A percentile compares a stretch with the other conserved stretches of the same genome.
phyloP scores from a whole-genome alignment of 441 rosid species.

The Hura crepitans region DNA sequence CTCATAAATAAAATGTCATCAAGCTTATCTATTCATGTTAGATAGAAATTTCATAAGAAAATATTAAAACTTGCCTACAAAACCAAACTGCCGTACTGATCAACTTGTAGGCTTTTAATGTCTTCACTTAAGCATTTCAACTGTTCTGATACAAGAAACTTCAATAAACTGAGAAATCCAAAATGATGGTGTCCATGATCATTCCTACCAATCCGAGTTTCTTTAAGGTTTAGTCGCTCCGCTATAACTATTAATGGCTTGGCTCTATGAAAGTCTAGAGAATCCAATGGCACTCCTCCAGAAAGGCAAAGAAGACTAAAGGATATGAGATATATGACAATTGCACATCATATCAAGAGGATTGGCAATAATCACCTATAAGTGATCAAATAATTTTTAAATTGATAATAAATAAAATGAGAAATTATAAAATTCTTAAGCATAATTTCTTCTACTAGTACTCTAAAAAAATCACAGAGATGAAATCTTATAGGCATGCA shows the following conservation, averaged over 20 bases:
- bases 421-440: background rate
- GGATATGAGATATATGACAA: conserved; percentile 89
- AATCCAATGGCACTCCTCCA: conserved; percentile 73
- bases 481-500: background rate
- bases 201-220: conserved; percentile 32
- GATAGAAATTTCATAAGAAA: background rate
- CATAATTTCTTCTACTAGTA: background rate
- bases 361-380: conserved; percentile 58
- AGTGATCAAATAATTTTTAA: conserved; percentile 4
- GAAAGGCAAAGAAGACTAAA: conserved; percentile 76
- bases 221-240: conserved; percentile 58
- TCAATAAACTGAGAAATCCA: conserved; percentile 63
- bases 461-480: background rate
- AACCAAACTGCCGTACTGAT: conserved; percentile 82
- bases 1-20: background rate
- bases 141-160: conserved; percentile 55
- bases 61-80: conserved; percentile 52
- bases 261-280: conserved; percentile 58
- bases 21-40: background rate
- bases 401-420: background rate
- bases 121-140: conserved; percentile 46
- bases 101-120: conserved; percentile 48
- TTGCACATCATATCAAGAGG: conserved; percentile 66
- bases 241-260: conserved; percentile 64
- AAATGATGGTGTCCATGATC: conserved; percentile 34